Percentiles rank a stretch among this genome's conserved stretches.
Evolutionary conservation across 164 flowering plant genomes (phyloP).

Genomic region (Chimonanthus praecox): DNA sequence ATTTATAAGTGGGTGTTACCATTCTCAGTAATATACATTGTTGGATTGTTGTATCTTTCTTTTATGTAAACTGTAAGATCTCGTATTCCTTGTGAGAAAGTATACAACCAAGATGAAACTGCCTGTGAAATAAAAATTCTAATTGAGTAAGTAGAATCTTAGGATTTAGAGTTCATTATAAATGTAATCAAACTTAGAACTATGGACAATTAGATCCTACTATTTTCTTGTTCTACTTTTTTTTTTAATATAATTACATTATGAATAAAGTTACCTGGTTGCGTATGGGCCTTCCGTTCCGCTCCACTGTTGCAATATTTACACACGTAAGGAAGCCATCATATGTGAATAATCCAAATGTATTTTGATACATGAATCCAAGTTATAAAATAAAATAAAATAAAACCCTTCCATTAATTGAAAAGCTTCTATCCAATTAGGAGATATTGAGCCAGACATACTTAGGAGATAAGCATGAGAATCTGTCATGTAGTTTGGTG

Average conservation of each 20-base stretch:
- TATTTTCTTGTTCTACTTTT: neutral
- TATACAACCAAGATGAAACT: conserved; percentile 14
- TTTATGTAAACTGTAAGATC: conserved; percentile 10
- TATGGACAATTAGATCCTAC: neutral
- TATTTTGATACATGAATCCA: neutral
- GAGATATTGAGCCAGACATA: too few species aligned
- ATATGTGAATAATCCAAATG: too few species aligned
- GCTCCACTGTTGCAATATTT: conserved; percentile 5
- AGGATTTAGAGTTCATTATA: neutral
- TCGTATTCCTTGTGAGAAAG: conserved; percentile 21
- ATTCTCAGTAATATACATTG: conserved; percentile 12
- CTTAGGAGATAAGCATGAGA: too few species aligned
- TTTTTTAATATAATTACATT: neutral
- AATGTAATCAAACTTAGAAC: neutral
- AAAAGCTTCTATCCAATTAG: too few species aligned
- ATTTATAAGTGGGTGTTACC: conserved; percentile 5
- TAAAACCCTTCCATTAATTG: neutral
- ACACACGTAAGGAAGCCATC: too few species aligned
- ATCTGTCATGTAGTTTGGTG: too few species aligned
- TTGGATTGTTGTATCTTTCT: too few species aligned
- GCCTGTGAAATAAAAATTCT: conserved; percentile 5
- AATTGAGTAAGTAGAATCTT: too few species aligned
- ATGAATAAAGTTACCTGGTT: too few species aligned
- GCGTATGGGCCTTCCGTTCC: conserved; percentile 19
- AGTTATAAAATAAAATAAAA: neutral